Percentiles rank a stretch among this genome's conserved stretches.
Conservation (phyloP, 2,329 filamentous ascomycete genomes). For the Huntiella omanensis region DNA sequence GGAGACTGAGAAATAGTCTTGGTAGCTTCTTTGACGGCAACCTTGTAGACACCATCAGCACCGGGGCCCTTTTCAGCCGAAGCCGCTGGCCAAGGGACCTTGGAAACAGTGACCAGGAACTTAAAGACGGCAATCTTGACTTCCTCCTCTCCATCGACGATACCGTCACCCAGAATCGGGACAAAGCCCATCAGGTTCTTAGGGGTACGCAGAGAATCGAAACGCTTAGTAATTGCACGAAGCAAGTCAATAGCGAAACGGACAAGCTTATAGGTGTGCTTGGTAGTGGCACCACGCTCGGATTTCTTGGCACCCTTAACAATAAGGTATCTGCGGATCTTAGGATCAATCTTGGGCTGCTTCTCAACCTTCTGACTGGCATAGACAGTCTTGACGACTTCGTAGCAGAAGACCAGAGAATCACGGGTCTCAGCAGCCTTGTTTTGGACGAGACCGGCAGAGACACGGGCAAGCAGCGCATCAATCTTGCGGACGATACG, state of each 20-base stretch:
- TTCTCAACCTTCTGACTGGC: constrained; percentile 35
- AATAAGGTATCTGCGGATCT: constrained; percentile 56
- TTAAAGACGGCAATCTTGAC: constrained; percentile 78
- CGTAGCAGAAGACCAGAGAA: constrained; percentile 84
- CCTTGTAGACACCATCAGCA: constrained; percentile 43
- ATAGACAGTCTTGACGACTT: constrained; percentile 78
- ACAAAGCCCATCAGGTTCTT: constrained; percentile 71
- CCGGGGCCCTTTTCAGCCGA: constrained; percentile 25
- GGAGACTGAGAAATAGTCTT: constrained; percentile 60
- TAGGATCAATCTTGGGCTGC: constrained; percentile 39
- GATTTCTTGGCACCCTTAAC: constrained; percentile 63
- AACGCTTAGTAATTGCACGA: constrained; percentile 68
- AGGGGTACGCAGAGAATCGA: constrained; percentile 60
- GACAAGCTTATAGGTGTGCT: constrained; percentile 71
- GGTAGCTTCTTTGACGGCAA: constrained; percentile 72
- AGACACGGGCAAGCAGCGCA: constrained; percentile 65
- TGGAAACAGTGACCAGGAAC: constrained; percentile 67
- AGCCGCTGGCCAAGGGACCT: constrained; percentile 59
- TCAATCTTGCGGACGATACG: constrained; percentile 80
- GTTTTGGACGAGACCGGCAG: constrained; percentile 68
- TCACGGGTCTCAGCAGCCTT: constrained; percentile 59
- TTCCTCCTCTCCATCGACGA: constrained; percentile 74
- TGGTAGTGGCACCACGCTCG: constrained; percentile 52
- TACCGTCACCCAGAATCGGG: constrained; percentile 70
- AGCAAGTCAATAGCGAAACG: constrained; percentile 78